Percentiles rank a stretch among this genome's conserved stretches.
Conservation (phyloP, 139 green algal genomes). For the Chlorokybus atmophyticus region DNA sequence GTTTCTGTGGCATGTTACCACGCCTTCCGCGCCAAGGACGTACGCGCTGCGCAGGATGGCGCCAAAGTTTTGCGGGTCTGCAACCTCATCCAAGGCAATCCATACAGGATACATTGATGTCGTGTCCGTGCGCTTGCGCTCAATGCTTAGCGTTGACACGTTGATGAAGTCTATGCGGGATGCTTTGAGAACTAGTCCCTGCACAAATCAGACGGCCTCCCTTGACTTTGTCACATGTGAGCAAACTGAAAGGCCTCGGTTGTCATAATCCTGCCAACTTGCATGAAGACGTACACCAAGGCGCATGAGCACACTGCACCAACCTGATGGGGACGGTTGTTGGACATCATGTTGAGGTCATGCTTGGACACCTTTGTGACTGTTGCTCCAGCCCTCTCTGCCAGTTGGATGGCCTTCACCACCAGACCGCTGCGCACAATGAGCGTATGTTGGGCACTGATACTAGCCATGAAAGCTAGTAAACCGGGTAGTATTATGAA, state of each 20-base stretch:
- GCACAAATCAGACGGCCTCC: too few species aligned
- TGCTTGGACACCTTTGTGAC: conserved; percentile 42
- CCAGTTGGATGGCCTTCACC: background rate
- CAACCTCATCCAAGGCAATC: conserved; percentile 78
- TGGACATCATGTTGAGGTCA: conserved; percentile 70
- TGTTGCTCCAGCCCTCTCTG: conserved; percentile 1
- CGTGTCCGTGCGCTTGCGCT: conserved; percentile 7
- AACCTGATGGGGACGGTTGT: conserved; percentile 63
- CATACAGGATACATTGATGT: conserved; percentile 31
- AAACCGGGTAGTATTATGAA: too few species aligned
- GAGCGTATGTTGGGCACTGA: too few species aligned
- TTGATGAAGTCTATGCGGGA: conserved; percentile 41
- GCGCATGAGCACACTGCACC: too few species aligned
- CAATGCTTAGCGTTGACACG: conserved; percentile 40
- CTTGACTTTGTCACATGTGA: too few species aligned
- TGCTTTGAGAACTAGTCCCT: conserved; percentile 48
- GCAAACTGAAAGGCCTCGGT: too few species aligned
- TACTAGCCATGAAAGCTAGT: too few species aligned
- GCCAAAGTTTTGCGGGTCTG: conserved; percentile 73
- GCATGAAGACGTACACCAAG: too few species aligned
- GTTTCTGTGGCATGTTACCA: conserved; percentile 67
- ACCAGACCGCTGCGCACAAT: too few species aligned
- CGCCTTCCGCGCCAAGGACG: conserved; percentile 68
- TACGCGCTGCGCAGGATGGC: conserved; percentile 65
- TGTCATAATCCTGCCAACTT: too few species aligned